A percentile compares a stretch with the other conserved stretches of the same genome.
phyloP scores from a whole-genome alignment of 352 stramenopile species.

The Pythium volutum region DNA sequence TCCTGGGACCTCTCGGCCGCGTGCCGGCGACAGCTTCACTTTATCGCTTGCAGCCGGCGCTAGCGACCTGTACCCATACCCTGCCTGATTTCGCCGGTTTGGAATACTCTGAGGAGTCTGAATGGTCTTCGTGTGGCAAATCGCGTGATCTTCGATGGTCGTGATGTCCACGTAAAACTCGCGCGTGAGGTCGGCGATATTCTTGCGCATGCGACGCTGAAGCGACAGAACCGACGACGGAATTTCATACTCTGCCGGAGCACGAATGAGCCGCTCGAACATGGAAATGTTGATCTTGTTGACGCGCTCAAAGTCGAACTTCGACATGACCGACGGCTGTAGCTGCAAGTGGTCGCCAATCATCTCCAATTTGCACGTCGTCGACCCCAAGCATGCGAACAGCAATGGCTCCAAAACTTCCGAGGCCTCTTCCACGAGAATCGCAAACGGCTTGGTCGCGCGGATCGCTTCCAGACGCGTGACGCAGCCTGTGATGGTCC shows the following conservation, averaged over 20 bases:
- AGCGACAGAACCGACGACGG: slow-evolving; percentile 82
- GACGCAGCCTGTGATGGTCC: slow-evolving; percentile 87
- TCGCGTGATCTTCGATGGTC: slow-evolving; percentile 73
- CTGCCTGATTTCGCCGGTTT: background rate
- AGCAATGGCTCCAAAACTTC: slow-evolving; percentile 88
- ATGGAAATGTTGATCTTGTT: slow-evolving; percentile 90
- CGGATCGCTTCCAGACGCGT: slow-evolving; percentile 78
- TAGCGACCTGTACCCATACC: background rate
- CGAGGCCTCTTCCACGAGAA: slow-evolving; percentile 85
- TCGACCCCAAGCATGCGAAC: slow-evolving; percentile 80
- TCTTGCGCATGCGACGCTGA: slow-evolving; percentile 84
- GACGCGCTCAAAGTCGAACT: slow-evolving; percentile 78
- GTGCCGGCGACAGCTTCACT: slow-evolving; percentile 31
- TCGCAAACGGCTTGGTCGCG: slow-evolving; percentile 80
- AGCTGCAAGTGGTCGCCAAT: slow-evolving; percentile 88
- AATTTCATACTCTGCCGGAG: slow-evolving; percentile 53
- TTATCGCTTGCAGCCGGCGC: slow-evolving; percentile 9
- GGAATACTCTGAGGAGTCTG: slow-evolving; percentile 1
- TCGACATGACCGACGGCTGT: slow-evolving; percentile 78
- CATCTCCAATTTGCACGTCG: slow-evolving; percentile 86
- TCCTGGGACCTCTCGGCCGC: slow-evolving; percentile 74
- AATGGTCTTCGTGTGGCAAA: slow-evolving; percentile 61
- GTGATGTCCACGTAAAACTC: slow-evolving; percentile 81
- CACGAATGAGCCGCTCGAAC: slow-evolving; percentile 85
- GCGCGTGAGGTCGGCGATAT: slow-evolving; percentile 85